These are phyloP conservation scores for Yarrowia sp. DNA, from an alignment of 805 yeast species.

Conservation along the genomic window DNA sequence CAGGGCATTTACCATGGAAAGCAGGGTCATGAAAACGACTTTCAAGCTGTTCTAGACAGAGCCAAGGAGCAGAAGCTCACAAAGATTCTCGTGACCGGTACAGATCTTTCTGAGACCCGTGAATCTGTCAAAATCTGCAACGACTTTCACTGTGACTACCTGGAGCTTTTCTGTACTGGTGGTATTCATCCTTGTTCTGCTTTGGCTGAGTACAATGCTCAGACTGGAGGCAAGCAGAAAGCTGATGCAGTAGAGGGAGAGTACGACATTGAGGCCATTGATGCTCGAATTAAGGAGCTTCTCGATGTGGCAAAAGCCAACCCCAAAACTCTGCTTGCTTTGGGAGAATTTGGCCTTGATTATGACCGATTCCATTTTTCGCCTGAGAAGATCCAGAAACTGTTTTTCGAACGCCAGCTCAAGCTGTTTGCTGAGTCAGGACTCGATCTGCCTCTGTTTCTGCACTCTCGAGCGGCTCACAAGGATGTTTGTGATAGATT, in stretches of 20 bases:
- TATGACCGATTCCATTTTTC: conserved; percentile 85
- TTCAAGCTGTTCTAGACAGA: conserved; percentile 59
- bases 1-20: conserved; percentile 74
- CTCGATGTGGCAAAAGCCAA: conserved; percentile 47
- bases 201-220: conserved; percentile 45
- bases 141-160: conserved; percentile 37
- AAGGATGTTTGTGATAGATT: conserved; percentile 71
- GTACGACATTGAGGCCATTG: conserved; percentile 29
- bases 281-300: conserved; percentile 48
- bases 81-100: conserved; percentile 78
- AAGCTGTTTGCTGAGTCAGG: conserved; percentile 55
- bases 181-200: conserved; percentile 97
- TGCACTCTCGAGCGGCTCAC: conserved; percentile 86
- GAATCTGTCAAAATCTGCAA: conserved; percentile 59
- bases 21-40: conserved; percentile 65
- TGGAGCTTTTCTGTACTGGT: conserved; percentile 59
- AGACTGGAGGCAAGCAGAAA: conserved; percentile 32
- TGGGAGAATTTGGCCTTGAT: conserved; percentile 95
- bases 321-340: conserved; percentile 63
- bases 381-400: conserved; percentile 60
- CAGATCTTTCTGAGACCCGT: conserved; percentile 64
- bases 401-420: conserved; percentile 71
- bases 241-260: conserved; percentile 30
- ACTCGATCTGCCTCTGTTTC: conserved; percentile 68
- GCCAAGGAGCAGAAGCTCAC: conserved; percentile 66